These are phyloP conservation scores for Plenodomus tracheiphilus DNA, from an alignment of 2,329 filamentous ascomycete genomes.

Conservation along the genomic window DNA sequence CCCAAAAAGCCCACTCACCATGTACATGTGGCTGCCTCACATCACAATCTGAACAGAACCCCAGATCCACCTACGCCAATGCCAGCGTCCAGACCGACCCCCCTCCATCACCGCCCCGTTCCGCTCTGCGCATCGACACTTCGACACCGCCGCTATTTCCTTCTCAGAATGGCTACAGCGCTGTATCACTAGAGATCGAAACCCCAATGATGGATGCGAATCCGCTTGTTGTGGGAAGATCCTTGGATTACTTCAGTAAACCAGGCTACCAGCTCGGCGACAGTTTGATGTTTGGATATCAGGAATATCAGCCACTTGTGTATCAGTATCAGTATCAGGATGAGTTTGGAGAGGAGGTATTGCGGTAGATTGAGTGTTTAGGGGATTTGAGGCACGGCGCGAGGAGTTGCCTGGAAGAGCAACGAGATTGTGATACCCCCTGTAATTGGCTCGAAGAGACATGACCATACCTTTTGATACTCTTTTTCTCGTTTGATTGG, in stretches of 20 bases:
- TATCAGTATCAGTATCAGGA: slow-evolving; percentile 19
- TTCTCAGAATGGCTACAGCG: slow-evolving; percentile 8
- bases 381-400: too few relatives aligned
- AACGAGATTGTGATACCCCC: too few relatives aligned
- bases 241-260: slow-evolving; percentile 38
- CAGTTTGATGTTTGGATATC: slow-evolving; percentile 30
- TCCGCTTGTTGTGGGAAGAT: slow-evolving; percentile 35
- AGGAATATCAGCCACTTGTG: slow-evolving; percentile 12
- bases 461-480: too few relatives aligned
- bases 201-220: slow-evolving; percentile 9
- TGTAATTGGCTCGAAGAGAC: too few relatives aligned
- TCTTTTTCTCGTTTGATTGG: too few relatives aligned
- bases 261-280: slow-evolving; percentile 40
- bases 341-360: slow-evolving; percentile 21
- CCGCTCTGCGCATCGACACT: slow-evolving; percentile 18
- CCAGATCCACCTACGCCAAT: slow-evolving; percentile 20
- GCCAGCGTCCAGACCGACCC: slow-evolving; percentile 31
- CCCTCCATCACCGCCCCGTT: slow-evolving; percentile 5
- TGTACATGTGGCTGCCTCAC: slow-evolving; percentile 22
- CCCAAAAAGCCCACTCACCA: too few relatives aligned
- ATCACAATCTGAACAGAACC: neutral
- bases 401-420: too few relatives aligned
- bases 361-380: neutral
- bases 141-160: slow-evolving; percentile 5
- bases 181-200: slow-evolving; percentile 15